Evolutionary conservation across 192 early-diverging fungal genomes (phyloP), one percentile per base, ranked within the genome.

Genomic region (Coemansia asiatica): DNA sequence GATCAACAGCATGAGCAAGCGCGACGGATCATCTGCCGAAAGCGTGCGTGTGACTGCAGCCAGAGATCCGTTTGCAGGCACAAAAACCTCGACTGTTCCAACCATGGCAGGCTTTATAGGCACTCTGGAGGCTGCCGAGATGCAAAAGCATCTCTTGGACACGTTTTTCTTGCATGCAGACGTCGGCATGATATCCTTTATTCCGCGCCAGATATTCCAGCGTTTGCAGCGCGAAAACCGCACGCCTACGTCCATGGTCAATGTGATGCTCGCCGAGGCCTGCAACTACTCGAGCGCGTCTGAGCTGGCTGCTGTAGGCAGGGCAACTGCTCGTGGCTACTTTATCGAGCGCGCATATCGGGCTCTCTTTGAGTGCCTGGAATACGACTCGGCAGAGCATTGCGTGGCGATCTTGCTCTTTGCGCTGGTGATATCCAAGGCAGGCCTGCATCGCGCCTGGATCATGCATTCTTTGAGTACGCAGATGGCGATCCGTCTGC

Each of bases 401-500:
- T 81, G 79, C 36, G 74, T 76, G 31, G 44, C 79, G 3, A 63
- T 81, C 54, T 21, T 81, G 47, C 63, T 81, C 4, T 81, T 81
- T 56, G 66, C 74, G 50, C 71, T 72, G 63, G 61, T 81, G 8
- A 69, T 76, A 7, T 60, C 66, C 22, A 66, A 72, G 54, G 69
- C 79, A 3, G 79, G 79, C 0, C 54, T 81, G 53, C 74, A 75
- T 53, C 79, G 79, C 26, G 74, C 74, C 4, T 81, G 79, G 79
- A 72, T 81, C 38, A 81, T 81, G 79, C 69, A 71, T 25, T 75
- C 79, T 60, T 60, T 81, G 38, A 67, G 74, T 69, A 63, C 60
- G 64, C 79, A 76, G 60, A 81, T 81, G 79, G 79, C 79, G 36
- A 69, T 81, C 8, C 79, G 79, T 16, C 26, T 81, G 67, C 66